Evolutionary conservation across 2,329 filamentous ascomycete genomes (phyloP), one percentile per base, ranked within the genome.

Genomic region (Cladophialophora chaetospira): DNA sequence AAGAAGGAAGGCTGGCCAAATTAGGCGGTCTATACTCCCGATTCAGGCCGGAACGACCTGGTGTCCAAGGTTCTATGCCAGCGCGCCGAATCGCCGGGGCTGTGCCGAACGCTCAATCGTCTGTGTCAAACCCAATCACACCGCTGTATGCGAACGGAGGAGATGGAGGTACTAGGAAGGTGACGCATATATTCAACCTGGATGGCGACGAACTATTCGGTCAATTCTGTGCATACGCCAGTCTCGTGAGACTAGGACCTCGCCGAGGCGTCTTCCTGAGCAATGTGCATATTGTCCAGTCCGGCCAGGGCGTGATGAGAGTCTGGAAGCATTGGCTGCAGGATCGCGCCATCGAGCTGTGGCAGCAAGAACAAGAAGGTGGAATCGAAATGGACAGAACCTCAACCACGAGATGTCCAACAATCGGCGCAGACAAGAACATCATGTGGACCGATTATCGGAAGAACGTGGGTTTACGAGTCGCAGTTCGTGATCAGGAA

Each of bases 301-400:
- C 48, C 2, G 60, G 61, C 9, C 61, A 62, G 57, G 77, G 86
- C 1, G 81, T 90, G 4, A 75, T 91, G 35, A 80, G 89, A 25
- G 77, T 94, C 0, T 92, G 85, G 79, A 81, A 88, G 50, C 76
- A 86, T 13, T 94, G 89, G 89, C 74, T 94, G 31, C 77, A 77
- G 4, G 72, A 77, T 23, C 76, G 74, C 46, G 70, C 66, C 13
- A 47, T 46, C 26, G 53, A 61, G 42, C 28, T 62, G 21, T 61
- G 45, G 62, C 53, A 28, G 50, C 65, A 72, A 59, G 60, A 67
- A 48, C 65, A 63, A 53, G 65, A 65, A 47, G 57, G 62, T 26
- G 59, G 48, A 54, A 25, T 51, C 17, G 21, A 46, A 5, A 25
- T 65, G 35, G 53, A 28, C 44, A 55, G 46, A 49, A 59, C 42